A percentile compares a stretch with the other conserved stretches of the same genome.
These are phyloP conservation scores for Pisolithus microcarpus DNA, from an alignment of 768 basidiomycete species.

Conservation along the genomic window DNA sequence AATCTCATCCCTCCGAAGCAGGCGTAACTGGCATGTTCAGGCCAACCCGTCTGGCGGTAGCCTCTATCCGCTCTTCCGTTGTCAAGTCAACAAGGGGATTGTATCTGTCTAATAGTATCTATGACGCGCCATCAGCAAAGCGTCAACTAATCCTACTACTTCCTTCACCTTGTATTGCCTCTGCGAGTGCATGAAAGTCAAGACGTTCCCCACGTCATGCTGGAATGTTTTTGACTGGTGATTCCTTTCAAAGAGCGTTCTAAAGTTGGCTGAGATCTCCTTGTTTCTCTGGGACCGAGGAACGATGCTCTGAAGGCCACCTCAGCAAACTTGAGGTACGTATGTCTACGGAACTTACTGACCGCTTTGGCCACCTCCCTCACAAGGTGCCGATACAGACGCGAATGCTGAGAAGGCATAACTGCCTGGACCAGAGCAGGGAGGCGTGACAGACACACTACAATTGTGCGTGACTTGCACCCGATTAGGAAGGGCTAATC, in stretches of 20 bases:
- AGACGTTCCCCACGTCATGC: conserved; percentile 49
- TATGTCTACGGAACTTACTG: not conserved
- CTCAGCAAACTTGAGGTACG: not conserved
- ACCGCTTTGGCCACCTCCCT: conserved; percentile 26
- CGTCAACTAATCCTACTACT: not conserved
- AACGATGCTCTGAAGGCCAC: conserved; percentile 28
- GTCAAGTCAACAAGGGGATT: conserved; percentile 81
- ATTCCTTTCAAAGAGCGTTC: conserved; percentile 43
- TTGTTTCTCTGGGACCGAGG: conserved; percentile 33
- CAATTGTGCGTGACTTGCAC: not conserved
- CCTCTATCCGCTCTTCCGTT: conserved; percentile 69
- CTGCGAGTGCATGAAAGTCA: conserved; percentile 66
- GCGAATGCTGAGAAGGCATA: conserved; percentile 14
- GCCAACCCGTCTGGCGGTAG: conserved; percentile 83
- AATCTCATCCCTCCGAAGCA: not conserved
- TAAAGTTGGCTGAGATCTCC: conserved; percentile 44
- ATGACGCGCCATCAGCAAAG: conserved; percentile 1
- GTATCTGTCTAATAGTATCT: conserved; percentile 81
- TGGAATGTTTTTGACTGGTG: conserved; percentile 27
- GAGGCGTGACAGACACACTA: not conserved
- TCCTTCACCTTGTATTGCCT: conserved; percentile 66
- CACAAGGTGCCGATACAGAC: conserved; percentile 24
- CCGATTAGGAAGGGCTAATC: not conserved
- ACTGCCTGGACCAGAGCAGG: not conserved
- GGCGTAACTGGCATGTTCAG: conserved; percentile 65